Base-by-base conservation (phyloP, 225 moss, liverwort and hornwort genomes). In the Climacium dendroides region DNA sequence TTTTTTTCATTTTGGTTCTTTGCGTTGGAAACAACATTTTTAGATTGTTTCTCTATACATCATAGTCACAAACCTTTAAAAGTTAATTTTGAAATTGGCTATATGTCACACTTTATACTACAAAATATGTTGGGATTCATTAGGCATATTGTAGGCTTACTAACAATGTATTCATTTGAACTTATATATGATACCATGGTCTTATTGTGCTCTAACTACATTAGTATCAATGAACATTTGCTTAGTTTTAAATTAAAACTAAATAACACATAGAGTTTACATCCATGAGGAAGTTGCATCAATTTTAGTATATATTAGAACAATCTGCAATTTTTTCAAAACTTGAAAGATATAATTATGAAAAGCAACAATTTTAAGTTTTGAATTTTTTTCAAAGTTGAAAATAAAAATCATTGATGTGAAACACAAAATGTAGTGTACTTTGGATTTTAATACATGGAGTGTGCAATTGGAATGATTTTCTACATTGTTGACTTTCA, bases 271-370 rank as follows among this genome's bases (percentile, higher is more conserved):
- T 8, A 6, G 6, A 45, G 8, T 45, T 45, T 45, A 8, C 45
- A 45, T 45, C 8, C 7, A 45, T 45, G 45, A 45, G 8, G 45
- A 45, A 45, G 45, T 45, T 45, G 45, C 45, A 45, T 45, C 45
- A 45, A 45, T 45, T 45, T 45, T 45, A 45, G 8, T 66, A 22
- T 7, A 24, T 69, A 24, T 13, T 7, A 70, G 25, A 70, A 41
- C 1, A 70, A 41, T 25, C 3, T 23, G 0, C 0, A 0, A 7
- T 39, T 37, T 4, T 69, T 69, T 1, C 7, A 37, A 37, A 22
- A 67, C 13, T n/a, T 14, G 1, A 39, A 41, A 25, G 8, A 25
- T 25, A 13, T 5, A 15, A 25, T n/a, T n/a, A n/a, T 24, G 3
- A 41, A n/a, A n/a, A 41, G 0, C 15, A 41, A 13, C 1, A 37